Percentiles rank a stretch among this genome's conserved stretches.
Conservation (phyloP, 768 basidiomycete genomes). For the Suillus subalutaceus region DNA sequence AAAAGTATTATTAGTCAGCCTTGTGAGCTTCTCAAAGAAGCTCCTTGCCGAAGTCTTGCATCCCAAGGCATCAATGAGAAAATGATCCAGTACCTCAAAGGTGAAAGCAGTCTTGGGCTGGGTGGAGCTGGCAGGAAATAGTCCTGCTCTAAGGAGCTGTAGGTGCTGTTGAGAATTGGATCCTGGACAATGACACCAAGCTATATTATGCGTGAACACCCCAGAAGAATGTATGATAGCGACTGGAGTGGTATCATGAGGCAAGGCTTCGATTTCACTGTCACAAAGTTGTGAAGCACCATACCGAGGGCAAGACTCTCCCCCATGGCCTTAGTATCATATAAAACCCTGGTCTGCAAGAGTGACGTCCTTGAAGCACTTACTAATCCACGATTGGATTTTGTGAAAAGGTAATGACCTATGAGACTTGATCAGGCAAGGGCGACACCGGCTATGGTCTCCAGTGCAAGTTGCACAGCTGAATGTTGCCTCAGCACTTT, state of each 20-base stretch:
- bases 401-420: constrained; percentile 16
- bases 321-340: constrained; percentile 24
- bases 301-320: constrained; percentile 17
- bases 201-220: constrained; percentile 9
- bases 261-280: too few relatives aligned
- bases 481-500: too few relatives aligned
- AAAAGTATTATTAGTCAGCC: constrained; percentile 11
- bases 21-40: constrained; percentile 12
- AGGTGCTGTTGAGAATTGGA: not conserved
- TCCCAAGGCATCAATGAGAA: constrained; percentile 11
- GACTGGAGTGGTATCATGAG: too few relatives aligned
- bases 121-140: constrained; percentile 12
- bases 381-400: constrained; percentile 21
- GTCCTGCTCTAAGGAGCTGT: not conserved
- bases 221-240: constrained; percentile 4
- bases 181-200: constrained; percentile 5
- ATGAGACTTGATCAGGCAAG: not conserved
- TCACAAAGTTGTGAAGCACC: too few relatives aligned
- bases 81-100: constrained; percentile 10
- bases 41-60: constrained; percentile 20
- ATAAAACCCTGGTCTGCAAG: constrained; percentile 23
- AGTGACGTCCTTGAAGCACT: constrained; percentile 12
- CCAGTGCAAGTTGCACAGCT: too few relatives aligned
- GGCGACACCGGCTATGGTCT: constrained; percentile 8
- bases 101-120: constrained; percentile 13